These are phyloP conservation scores for Podaxis rugospora DNA, from an alignment of 768 basidiomycete species.

Conservation along the genomic window DNA sequence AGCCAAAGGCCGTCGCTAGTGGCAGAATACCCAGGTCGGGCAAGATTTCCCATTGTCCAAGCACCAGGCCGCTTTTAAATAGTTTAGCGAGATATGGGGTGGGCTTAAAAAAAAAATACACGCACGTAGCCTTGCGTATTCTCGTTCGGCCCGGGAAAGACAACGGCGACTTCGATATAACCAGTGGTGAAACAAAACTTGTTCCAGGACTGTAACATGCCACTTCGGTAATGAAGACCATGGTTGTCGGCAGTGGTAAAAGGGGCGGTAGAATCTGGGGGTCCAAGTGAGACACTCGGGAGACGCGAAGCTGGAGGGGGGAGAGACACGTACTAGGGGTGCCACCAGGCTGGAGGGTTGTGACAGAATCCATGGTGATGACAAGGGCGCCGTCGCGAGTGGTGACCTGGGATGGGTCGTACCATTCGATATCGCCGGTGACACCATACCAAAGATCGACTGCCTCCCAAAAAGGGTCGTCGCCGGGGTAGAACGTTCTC, in stretches of 20 bases:
- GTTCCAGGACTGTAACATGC: slow-evolving; percentile 89
- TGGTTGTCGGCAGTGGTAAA: slow-evolving; percentile 48
- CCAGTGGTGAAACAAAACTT: slow-evolving; percentile 85
- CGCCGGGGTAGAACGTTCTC: slow-evolving; percentile 58
- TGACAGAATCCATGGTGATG: slow-evolving; percentile 57
- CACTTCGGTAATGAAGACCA: slow-evolving; percentile 58
- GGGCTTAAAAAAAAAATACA: slow-evolving; percentile 10
- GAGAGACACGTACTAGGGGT: slow-evolving; percentile 24
- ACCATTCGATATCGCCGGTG: slow-evolving; percentile 74
- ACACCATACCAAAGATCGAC: slow-evolving; percentile 70
- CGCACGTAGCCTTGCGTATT: slow-evolving; percentile 46
- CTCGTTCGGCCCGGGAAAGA: slow-evolving; percentile 55
- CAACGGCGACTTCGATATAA: slow-evolving; percentile 66
- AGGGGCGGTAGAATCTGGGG: slow-evolving; percentile 38
- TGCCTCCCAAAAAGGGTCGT: slow-evolving; percentile 71
- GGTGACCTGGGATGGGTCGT: slow-evolving; percentile 61
- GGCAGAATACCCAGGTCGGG: slow-evolving; percentile 73
- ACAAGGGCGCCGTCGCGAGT: slow-evolving; percentile 64
- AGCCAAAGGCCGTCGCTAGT: slow-evolving; percentile 84
- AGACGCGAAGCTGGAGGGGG: neutral
- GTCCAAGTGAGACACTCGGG: neutral
- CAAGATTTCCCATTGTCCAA: slow-evolving; percentile 90
- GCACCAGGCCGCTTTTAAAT: slow-evolving; percentile 71
- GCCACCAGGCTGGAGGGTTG: slow-evolving; percentile 24
- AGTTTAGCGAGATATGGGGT: neutral